Conservation (phyloP, 768 basidiomycete genomes). For the Inosperma sp. region DNA sequence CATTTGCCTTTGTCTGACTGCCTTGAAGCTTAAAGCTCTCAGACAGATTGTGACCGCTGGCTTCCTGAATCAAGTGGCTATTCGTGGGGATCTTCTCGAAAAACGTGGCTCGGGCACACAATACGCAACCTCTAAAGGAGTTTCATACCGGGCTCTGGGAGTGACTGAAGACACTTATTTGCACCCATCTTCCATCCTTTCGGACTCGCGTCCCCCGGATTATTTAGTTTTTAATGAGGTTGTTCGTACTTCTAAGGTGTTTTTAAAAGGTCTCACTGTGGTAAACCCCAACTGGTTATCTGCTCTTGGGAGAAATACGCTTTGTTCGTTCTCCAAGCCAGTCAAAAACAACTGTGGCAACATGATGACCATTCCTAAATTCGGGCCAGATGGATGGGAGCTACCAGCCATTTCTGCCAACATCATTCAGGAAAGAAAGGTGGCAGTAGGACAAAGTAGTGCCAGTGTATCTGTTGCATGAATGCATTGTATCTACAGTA, state of each 20-base stretch:
- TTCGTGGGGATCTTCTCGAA: constrained; percentile 78
- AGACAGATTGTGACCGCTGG: constrained; percentile 83
- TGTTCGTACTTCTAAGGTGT: constrained; percentile 66
- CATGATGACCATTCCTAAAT: constrained; percentile 75
- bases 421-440: background rate
- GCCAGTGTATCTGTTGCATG: too few species aligned
- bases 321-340: constrained; percentile 90
- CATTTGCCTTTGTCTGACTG: background rate
- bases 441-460: too few species aligned
- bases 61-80: constrained; percentile 94
- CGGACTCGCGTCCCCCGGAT: constrained; percentile 69
- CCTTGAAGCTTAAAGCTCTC: constrained; percentile 74
- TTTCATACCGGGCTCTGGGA: constrained; percentile 79
- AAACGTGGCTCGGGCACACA: constrained; percentile 59
- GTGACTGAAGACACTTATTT: constrained; percentile 86
- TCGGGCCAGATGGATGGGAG: constrained; percentile 85
- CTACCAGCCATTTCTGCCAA: constrained; percentile 64
- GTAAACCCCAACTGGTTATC: constrained; percentile 89
- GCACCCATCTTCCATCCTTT: constrained; percentile 83
- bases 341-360: constrained; percentile 61
- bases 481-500: background rate
- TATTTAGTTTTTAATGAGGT: constrained; percentile 84
- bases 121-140: constrained; percentile 69
- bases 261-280: constrained; percentile 81
- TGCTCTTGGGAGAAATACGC: constrained; percentile 64